Evolutionary conservation across 2,329 filamentous ascomycete genomes (phyloP), one percentile per base, ranked within the genome.

Genomic region (Neofusicoccum laricinum): DNA sequence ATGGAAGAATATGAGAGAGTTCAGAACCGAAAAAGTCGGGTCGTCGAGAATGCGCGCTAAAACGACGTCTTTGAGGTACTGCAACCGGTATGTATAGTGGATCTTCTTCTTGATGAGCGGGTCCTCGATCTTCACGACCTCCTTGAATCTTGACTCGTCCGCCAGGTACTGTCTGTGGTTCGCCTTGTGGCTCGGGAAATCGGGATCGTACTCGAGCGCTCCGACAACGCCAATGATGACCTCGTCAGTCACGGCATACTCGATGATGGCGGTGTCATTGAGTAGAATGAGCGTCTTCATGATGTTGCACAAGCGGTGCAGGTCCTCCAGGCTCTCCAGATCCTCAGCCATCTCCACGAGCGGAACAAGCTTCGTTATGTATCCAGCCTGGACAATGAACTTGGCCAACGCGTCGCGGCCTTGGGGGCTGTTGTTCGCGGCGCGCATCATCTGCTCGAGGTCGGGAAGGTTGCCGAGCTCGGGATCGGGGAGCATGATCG

Each of bases 31-130:
- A 77, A 98, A 99, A 19, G 95, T 99, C 57, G 94, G 94, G 76
- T 99, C 95, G 78, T 99, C 95, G 66, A 99, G 84, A 68, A 99
- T 98, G 67, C 95, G 88, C 34, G 95, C 95, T 48, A 99, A 85
- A 0, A 98, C 94, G n/a, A 99, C 95, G 72, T 99, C 95, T 77
- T 98, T 99, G 63, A 99, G 84, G 75, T 99, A 99, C 73, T 97
- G 93, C 38, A 99, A 81, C 43, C 95, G 91, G 80, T 97, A 97
- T 0, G 95, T 98, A 76, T 93, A 92, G 73, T 97, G 93, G 43
- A 99, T 98, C 81, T 98, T 98, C 71, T 87, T 89, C 69, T 89
- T 88, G 67, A 97, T 91, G 59, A 85, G 80, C 5, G 88, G 85
- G 70, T 97, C 92, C 70, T 93, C 90, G 70, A 99, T 97, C 62